Evolutionary conservation across 1,284 basidiomycete genomes (phyloP).

Genomic region (Amylostereum areolatum): DNA sequence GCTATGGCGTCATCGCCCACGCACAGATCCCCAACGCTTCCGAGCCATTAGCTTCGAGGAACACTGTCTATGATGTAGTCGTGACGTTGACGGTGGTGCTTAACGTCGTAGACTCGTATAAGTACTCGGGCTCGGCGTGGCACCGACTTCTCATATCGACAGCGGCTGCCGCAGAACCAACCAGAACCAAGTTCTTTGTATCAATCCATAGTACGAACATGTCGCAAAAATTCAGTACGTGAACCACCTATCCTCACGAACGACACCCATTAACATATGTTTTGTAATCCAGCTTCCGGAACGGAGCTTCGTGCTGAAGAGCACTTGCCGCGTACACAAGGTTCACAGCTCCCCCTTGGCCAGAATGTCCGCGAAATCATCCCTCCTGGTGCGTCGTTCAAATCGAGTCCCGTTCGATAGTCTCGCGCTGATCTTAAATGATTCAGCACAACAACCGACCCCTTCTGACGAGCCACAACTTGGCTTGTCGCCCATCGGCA

Average conservation of each 20-base stretch:
- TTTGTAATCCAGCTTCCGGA: not conserved
- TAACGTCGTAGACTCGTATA: no score
- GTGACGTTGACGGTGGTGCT: no score
- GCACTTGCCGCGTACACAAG: not conserved
- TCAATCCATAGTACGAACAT: not conserved
- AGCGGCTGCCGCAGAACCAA: no score
- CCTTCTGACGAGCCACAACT: not conserved
- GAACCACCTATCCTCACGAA: not conserved
- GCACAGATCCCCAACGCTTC: no score
- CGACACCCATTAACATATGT: not conserved
- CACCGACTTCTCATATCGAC: no score
- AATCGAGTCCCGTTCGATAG: no score
- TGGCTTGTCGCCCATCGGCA: not conserved
- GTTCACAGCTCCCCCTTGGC: not conserved
- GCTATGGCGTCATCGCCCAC: no score
- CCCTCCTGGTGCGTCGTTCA: not conserved
- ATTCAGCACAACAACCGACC: not conserved
- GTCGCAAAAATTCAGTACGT: not conserved
- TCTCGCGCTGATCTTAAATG: not conserved
- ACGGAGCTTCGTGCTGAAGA: conserved; percentile 1
- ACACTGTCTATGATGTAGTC: no score
- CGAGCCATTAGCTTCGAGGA: no score
- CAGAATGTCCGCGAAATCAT: conserved; percentile 1
- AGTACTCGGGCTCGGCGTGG: no score
- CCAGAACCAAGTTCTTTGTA: no score